Evolutionary conservation across 2,329 filamentous ascomycete genomes (phyloP).

Genomic region (Diatrype stigma): DNA sequence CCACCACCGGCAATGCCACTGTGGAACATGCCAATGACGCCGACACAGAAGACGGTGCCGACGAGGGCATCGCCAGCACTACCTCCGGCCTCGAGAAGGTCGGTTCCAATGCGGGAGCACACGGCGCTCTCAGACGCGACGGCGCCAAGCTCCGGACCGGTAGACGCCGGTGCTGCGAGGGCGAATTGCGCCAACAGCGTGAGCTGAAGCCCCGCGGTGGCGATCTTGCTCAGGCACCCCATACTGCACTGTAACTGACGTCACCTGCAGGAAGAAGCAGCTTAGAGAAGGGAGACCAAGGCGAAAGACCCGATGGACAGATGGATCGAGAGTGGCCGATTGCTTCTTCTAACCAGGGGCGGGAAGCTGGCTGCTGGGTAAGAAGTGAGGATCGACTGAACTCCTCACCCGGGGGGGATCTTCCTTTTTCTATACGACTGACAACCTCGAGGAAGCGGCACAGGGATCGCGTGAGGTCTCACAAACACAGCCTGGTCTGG

Average conservation of each 20-base stretch:
- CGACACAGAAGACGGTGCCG: slow-evolving; percentile 70
- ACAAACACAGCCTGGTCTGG: no score
- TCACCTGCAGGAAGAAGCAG: no score
- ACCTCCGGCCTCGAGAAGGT: slow-evolving; percentile 54
- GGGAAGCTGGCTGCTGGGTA: no score
- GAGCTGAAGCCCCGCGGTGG: slow-evolving; percentile 17
- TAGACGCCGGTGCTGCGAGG: slow-evolving; percentile 9
- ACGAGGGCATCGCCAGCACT: slow-evolving; percentile 76
- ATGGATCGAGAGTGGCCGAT: neutral
- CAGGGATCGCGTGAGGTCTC: no score
- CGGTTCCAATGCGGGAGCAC: slow-evolving; percentile 65
- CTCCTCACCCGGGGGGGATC: no score
- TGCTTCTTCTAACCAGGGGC: no score
- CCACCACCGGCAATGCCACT: slow-evolving; percentile 85
- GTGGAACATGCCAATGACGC: slow-evolving; percentile 73
- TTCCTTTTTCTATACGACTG: no score
- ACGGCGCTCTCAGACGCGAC: slow-evolving; percentile 66
- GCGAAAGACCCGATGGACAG: neutral
- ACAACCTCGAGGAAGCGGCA: no score
- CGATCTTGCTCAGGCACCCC: slow-evolving; percentile 17
- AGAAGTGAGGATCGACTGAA: no score
- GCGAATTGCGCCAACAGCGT: slow-evolving; percentile 12
- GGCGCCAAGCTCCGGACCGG: slow-evolving; percentile 46
- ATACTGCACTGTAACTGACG: no score
- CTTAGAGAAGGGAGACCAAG: no score